Conservation (phyloP, 1,284 basidiomycete genomes). For the Tylopilus sp. region DNA sequence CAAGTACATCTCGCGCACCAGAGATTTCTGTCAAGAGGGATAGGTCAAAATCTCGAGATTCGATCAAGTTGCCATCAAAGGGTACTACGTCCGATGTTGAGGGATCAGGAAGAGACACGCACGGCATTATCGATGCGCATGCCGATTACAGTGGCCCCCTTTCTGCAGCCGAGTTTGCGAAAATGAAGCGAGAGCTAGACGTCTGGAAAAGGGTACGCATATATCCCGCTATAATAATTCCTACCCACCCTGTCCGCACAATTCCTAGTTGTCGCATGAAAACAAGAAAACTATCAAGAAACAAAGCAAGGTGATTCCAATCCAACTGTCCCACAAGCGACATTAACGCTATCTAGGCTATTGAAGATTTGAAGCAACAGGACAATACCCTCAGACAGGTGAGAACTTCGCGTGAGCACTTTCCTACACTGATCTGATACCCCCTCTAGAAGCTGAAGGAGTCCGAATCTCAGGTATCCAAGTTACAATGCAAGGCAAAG, state of each 20-base stretch:
- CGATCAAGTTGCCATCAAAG: conserved; percentile 19
- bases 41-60: conserved; percentile 33
- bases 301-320: conserved; percentile 49
- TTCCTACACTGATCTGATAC: neutral
- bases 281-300: conserved; percentile 52
- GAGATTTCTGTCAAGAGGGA: conserved; percentile 24
- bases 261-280: conserved; percentile 40
- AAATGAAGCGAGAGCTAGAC: conserved; percentile 42
- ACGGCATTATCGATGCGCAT: conserved; percentile 13
- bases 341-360: conserved; percentile 22
- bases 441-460: conserved; percentile 46
- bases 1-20: conserved; percentile 10
- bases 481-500: conserved; percentile 44
- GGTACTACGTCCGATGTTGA: conserved; percentile 27
- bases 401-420: neutral
- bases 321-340: neutral
- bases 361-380: conserved; percentile 31
- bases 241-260: conserved; percentile 27
- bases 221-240: neutral
- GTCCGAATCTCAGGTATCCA: conserved; percentile 44
- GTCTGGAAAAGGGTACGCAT: conserved; percentile 46
- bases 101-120: conserved; percentile 22
- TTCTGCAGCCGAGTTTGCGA: conserved; percentile 34
- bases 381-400: conserved; percentile 23
- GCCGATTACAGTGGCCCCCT: conserved; percentile 31